Evolutionary conservation across 495 filamentous ascomycete genomes (phyloP).

Genomic region (Oidiodendron maius): DNA sequence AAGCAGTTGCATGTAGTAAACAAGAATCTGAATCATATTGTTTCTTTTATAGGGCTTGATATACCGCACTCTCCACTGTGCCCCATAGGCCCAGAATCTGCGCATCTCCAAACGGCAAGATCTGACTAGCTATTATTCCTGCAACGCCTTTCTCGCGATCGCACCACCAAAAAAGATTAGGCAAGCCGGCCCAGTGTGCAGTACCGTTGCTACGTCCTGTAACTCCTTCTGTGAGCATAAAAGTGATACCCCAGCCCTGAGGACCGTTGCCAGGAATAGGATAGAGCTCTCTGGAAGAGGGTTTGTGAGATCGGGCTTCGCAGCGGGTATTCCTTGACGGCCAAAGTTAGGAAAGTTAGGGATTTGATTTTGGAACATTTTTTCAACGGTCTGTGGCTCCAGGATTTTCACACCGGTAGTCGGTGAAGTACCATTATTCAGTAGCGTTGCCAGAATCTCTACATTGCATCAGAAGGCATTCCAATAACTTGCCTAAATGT

Average conservation of each 20-base stretch:
- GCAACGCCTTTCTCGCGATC: constrained; percentile 52
- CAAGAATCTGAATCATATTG: too few species aligned
- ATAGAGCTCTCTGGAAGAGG: neutral
- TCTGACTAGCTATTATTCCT: constrained; percentile 48
- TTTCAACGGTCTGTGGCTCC: constrained; percentile 37
- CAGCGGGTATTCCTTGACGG: constrained; percentile 32
- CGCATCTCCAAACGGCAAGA: constrained; percentile 38
- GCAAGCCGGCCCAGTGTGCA: constrained; percentile 48
- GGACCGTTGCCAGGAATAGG: constrained; percentile 33
- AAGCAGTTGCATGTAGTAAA: too few species aligned
- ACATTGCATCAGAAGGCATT: constrained; percentile 12
- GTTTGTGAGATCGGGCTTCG: neutral
- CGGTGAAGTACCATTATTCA: constrained; percentile 17
- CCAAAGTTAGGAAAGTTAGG: constrained; percentile 52
- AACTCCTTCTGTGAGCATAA: constrained; percentile 40
- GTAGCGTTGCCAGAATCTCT: constrained; percentile 3
- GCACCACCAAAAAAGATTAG: constrained; percentile 54
- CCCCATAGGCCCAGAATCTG: constrained; percentile 33
- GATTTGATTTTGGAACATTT: constrained; percentile 56
- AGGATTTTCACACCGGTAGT: constrained; percentile 41
- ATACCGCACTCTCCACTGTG: constrained; percentile 23
- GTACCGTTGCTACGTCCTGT: constrained; percentile 43
- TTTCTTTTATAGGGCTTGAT: too few species aligned
- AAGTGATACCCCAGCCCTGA: constrained; percentile 54
- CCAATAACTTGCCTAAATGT: neutral